Percentiles rank a stretch among this genome's conserved stretches.
phyloP scores from a whole-genome alignment of 2,329 filamentous ascomycete genomes.

The Phaeosphaeria sp. region DNA sequence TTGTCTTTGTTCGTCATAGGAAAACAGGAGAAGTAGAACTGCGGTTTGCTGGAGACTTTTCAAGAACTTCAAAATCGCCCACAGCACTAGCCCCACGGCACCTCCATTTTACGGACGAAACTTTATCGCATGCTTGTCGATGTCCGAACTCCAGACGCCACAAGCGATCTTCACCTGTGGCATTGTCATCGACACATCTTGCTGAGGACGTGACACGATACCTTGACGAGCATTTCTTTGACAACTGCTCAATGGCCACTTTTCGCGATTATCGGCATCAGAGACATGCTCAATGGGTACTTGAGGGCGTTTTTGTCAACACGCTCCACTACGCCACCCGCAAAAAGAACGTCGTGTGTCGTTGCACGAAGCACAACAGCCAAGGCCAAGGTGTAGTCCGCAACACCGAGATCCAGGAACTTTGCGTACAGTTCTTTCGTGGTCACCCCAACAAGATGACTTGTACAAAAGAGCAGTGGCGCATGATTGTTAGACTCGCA shows the following conservation, averaged over 20 bases:
- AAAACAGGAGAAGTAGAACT: slow-evolving; percentile 11
- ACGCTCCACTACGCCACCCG: slow-evolving; percentile 21
- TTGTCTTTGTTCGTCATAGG: slow-evolving; percentile 13
- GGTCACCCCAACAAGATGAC: neutral
- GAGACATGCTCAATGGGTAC: slow-evolving; percentile 5
- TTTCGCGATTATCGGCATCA: neutral
- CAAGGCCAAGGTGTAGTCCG: slow-evolving; percentile 4
- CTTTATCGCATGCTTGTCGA: slow-evolving; percentile 6
- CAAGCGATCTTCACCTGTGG: neutral
- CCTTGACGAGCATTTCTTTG: slow-evolving; percentile 10
- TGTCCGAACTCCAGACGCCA: slow-evolving; percentile 8
- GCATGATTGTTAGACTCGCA: neutral
- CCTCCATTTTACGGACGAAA: slow-evolving; percentile 10
- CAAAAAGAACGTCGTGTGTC: slow-evolving; percentile 19
- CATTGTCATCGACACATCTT: slow-evolving; percentile 9
- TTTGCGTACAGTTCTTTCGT: slow-evolving; percentile 22
- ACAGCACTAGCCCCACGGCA: neutral
- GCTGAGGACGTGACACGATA: slow-evolving; percentile 11
- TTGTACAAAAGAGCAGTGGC: slow-evolving; percentile 22
- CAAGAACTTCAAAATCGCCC: neutral
- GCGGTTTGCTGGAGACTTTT: slow-evolving; percentile 4
- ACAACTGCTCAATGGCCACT: slow-evolving; percentile 5
- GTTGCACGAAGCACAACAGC: slow-evolving; percentile 10
- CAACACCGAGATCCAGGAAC: slow-evolving; percentile 17
- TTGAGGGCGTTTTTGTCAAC: slow-evolving; percentile 5